Conservation (phyloP, 176 grass and related monocot species). For the Neostapfia colusana region DNA sequence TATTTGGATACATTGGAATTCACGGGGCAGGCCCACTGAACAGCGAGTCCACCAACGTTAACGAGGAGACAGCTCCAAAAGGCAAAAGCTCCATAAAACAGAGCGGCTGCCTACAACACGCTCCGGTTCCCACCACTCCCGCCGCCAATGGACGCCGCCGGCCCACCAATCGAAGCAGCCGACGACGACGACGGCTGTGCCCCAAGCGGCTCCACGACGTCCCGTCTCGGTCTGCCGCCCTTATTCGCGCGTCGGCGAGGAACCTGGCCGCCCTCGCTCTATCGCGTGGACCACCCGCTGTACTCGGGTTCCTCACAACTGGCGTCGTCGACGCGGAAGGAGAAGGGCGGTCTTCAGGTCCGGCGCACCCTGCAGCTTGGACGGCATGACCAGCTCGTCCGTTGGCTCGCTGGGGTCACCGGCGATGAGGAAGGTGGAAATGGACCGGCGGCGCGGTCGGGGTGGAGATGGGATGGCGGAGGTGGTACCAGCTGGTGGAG, state of each 20-base stretch:
- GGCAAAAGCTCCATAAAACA: conserved; percentile 35
- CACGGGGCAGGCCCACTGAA: conserved; percentile 26
- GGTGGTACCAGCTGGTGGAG: conserved; percentile 85
- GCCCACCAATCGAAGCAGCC: conserved; percentile 7
- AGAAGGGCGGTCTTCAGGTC: conserved; percentile 8
- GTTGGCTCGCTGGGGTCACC: conserved; percentile 42
- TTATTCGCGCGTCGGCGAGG: conserved; percentile 36
- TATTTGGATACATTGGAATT: neutral
- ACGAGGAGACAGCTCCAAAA: neutral
- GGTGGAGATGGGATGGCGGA: conserved; percentile 69
- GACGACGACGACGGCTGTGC: neutral
- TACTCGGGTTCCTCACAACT: conserved; percentile 42
- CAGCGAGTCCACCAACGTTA: conserved; percentile 40
- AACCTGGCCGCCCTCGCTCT: neutral
- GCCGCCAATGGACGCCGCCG: conserved; percentile 50
- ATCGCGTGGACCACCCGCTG: conserved; percentile 50
- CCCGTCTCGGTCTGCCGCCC: conserved; percentile 30
- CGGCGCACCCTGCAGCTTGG: neutral
- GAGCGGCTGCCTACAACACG: conserved; percentile 10
- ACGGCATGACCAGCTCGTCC: conserved; percentile 37
- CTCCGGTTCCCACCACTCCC: neutral
- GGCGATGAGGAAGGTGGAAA: conserved; percentile 20
- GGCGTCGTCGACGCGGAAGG: conserved; percentile 29
- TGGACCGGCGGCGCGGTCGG: neutral
- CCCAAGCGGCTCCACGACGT: neutral